Evolutionary conservation across 345 rosid genomes (phyloP).

Genomic region (Conringia planisiliqua): DNA sequence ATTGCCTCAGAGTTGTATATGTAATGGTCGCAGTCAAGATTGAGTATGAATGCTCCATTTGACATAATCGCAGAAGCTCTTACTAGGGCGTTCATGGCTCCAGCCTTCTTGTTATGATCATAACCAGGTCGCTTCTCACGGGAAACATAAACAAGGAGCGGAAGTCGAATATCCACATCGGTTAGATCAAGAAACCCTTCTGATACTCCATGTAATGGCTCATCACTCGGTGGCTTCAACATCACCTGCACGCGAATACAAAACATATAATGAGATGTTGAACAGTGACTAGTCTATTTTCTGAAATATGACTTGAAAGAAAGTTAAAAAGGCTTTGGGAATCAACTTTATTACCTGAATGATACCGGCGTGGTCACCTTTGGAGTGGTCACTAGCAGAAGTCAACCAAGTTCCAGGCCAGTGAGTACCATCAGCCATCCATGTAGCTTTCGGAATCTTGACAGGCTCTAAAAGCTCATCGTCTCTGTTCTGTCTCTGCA

Average conservation of each 20-base stretch:
- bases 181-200: slow-evolving; percentile 68
- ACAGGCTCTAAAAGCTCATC: slow-evolving; percentile 63
- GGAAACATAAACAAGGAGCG: slow-evolving; percentile 92
- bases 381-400: slow-evolving; percentile 66
- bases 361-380: slow-evolving; percentile 90
- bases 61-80: slow-evolving; percentile 99
- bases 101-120: slow-evolving; percentile 98
- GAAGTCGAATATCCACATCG: slow-evolving; percentile 93
- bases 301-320: not conserved
- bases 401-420: slow-evolving; percentile 98
- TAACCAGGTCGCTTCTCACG: slow-evolving; percentile 99
- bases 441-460: slow-evolving; percentile 92
- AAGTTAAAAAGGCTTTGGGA: not conserved
- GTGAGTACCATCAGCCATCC: slow-evolving; percentile 99
- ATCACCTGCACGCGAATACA: slow-evolving; percentile 55
- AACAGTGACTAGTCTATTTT: not conserved
- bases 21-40: slow-evolving; percentile 98
- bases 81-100: slow-evolving; percentile 98
- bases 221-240: slow-evolving; percentile 98
- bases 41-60: slow-evolving; percentile 93
- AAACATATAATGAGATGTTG: slow-evolving; percentile 7
- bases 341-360: slow-evolving; percentile 60
- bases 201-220: slow-evolving; percentile 64
- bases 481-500: slow-evolving; percentile 74
- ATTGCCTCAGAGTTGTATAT: slow-evolving; percentile 91